Evolutionary conservation across 768 basidiomycete species (phyloP), one percentile per base, ranked within the genome.

Genomic region (Rossbeevera mucosa): DNA sequence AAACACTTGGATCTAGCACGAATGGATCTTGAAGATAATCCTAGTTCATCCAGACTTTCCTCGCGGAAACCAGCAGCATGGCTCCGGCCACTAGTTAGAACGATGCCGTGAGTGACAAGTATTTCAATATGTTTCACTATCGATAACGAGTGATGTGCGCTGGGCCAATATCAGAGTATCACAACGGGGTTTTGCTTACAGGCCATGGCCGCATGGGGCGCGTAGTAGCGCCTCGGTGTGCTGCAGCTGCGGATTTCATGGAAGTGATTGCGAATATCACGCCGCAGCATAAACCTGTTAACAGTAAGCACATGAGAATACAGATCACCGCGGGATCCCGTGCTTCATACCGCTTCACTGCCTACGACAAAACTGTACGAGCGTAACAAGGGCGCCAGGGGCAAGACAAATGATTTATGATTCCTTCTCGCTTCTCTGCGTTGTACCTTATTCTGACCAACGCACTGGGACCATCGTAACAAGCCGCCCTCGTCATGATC

Each of bases 391-490:
- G 16, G 18, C 49, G 24, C 52, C 51, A 2, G 49, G 16, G 7
- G 56, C 22, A 26, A 52, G 56, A 11, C 58, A 53, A 22, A 22
- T 51, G 11, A 50, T 56, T 25, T 3, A 13, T 41, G 22, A 2
- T 25, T 5, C 24, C 20, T 8, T 43, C 42, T 8, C 14, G 11
- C 42, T 16, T 43, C 21, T 24, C 40, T 12, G 16, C 3, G 8
- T 25, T 14, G 40, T 41, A 21, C 24, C 24, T 13, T 12, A 45
- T 2, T 12, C 25, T 49, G 30, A 41, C 12, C 12, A 52, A 14
- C 6, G 13, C 5, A 4, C 13, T 7, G n/a, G 40, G 22, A 14
- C 20, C 13, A 25, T 51, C 0, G 3, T 49, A 1, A 44, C 48
- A 16, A 57, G 20, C 6, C 44, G 47, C 24, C 56, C 56, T 1